Percentiles rank a stretch among this genome's conserved stretches.
phyloP scores from a whole-genome alignment of 257 asterid genomes.

The Nicotiana tabacum region DNA sequence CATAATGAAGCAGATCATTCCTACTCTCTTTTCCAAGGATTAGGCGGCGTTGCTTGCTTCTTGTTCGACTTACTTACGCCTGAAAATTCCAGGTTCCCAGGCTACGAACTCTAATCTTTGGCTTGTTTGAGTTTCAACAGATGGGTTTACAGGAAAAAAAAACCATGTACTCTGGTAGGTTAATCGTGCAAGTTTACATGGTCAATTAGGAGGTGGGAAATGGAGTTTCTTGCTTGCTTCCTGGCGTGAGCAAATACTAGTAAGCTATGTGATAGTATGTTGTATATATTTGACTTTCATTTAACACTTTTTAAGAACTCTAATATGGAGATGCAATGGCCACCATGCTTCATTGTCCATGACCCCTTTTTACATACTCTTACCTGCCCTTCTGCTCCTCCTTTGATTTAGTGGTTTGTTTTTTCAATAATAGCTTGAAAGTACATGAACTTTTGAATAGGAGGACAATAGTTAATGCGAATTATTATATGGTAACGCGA shows the following conservation, averaged over 20 bases:
- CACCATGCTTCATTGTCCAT: too few species aligned
- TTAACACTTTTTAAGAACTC: neutral
- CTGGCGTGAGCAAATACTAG: neutral
- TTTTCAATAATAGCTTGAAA: neutral
- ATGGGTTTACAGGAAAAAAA: neutral
- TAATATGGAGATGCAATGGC: too few species aligned
- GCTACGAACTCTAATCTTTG: slow-evolving; percentile 47
- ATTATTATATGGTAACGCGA: too few species aligned
- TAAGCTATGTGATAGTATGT: neutral
- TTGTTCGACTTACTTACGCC: slow-evolving; percentile 58
- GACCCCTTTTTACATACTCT: neutral
- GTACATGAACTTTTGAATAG: neutral
- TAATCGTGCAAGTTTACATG: neutral
- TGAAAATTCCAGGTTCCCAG: slow-evolving; percentile 48
- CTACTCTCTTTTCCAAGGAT: slow-evolving; percentile 61
- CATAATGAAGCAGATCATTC: slow-evolving; percentile 29
- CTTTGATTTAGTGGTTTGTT: neutral
- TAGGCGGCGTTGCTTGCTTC: slow-evolving; percentile 61
- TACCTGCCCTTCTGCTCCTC: neutral
- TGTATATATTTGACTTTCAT: neutral
- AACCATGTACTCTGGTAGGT: neutral
- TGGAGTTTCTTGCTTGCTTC: neutral
- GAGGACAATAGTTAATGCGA: neutral
- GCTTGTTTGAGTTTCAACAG: neutral
- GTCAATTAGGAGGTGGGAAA: neutral